Evolutionary conservation across 2,329 filamentous ascomycete genomes (phyloP), one percentile per base, ranked within the genome.

Genomic region (Penicillium sp.): DNA sequence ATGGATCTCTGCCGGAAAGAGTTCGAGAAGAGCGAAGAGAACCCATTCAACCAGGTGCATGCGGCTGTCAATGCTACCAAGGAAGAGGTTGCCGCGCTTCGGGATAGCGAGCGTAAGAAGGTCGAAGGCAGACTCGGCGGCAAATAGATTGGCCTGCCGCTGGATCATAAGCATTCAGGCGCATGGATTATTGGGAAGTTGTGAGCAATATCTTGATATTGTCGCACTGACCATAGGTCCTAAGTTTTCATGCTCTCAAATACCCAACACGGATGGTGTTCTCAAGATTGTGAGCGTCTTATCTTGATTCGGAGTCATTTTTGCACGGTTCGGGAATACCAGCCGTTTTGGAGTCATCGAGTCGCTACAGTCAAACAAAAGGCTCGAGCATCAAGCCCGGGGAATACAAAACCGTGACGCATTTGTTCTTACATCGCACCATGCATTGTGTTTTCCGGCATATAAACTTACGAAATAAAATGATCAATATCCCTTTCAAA

Each of bases 11-110:
- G 96, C 65, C 78, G 84, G 61, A 95, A 96, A 81, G 94, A 97
- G 78, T 99, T 97, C 74, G 89, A 96, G 76, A 95, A 91, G 81
- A 90, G 89, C 69, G 88, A 90, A 1, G 93, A 97, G 68, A 99
- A 99, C 75, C 94, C 94, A 15, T 94, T 96, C 78, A 96, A 96
- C 78, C 91, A 96, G 78, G 87, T 88, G 16, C 85, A 80, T 50
- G 90, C 86, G 2, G 75, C 81, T 3, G 95, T 91, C 76, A 90
- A 99, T 75, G 85, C 90, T 53, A 84, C 82, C 23, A 88, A 85
- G 75, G 90, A 91, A 4, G 93, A 99, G 68, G 68, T 96, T 44
- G 81, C 81, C 48, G 81, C 84, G 48, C 77, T 92, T 57, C 84
- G 80, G 70, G 79, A 85, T 41, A 75, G 81, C 54, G 90, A 96